Evolutionary conservation across 2,329 filamentous ascomycete genomes (phyloP).

Genomic region (Dendrostoma leiphaemia): DNA sequence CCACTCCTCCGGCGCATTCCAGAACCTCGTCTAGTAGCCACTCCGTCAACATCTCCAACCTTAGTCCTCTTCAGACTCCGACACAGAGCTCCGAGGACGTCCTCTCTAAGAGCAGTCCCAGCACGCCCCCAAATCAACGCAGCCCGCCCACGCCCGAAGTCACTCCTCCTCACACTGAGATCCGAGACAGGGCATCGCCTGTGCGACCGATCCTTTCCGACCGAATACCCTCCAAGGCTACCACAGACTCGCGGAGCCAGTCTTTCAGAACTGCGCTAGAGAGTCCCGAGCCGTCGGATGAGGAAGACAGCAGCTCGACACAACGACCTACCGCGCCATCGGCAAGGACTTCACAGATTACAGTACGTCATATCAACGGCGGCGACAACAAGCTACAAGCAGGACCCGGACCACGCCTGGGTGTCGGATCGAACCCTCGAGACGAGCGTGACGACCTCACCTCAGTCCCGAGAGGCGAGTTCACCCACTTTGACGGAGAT

Average conservation of each 20-base stretch:
- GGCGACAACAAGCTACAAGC: constrained; percentile 31
- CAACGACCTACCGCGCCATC: constrained; percentile 39
- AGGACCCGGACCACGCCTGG: constrained; percentile 41
- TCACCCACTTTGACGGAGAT: constrained; percentile 57
- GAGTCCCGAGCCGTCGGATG: constrained; percentile 60
- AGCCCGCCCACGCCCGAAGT: constrained; percentile 74
- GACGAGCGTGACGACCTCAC: constrained; percentile 38
- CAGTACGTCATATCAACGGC: constrained; percentile 37
- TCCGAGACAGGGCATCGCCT: constrained; percentile 37
- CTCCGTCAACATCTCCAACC: constrained; percentile 41
- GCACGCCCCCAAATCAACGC: constrained; percentile 62
- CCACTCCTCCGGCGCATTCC: constrained; percentile 62
- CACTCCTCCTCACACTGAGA: constrained; percentile 60
- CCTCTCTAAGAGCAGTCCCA: constrained; percentile 39
- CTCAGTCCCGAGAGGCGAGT: constrained; percentile 45
- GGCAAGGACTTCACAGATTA: constrained; percentile 41
- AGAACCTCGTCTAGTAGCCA: constrained; percentile 54
- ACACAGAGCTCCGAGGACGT: constrained; percentile 37
- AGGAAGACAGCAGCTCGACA: constrained; percentile 47
- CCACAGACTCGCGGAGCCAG: constrained; percentile 60
- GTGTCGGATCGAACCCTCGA: constrained; percentile 39
- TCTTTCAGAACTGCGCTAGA: constrained; percentile 74
- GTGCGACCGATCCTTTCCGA: constrained; percentile 47
- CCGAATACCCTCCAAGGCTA: constrained; percentile 50
- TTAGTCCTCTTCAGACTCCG: constrained; percentile 36